Base-by-base conservation (phyloP, 1,284 basidiomycete genomes). In the Apiotrichum siamense region DNA sequence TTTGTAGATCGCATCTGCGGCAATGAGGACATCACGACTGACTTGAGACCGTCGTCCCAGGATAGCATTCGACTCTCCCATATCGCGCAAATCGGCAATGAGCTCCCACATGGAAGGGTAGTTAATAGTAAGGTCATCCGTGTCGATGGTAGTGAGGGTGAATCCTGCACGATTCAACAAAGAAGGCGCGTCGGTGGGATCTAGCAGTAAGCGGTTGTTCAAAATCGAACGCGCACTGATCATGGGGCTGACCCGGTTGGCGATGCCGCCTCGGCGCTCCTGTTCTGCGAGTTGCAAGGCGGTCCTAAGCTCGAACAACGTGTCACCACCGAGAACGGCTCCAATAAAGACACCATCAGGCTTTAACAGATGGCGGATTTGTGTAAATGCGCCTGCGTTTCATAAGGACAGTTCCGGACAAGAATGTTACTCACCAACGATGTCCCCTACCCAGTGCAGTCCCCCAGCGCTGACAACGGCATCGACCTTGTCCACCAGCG, bases 81-180 rank as follows among this genome's bases (percentile, higher is more conserved):
- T 99, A 69, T 90, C 85, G 44, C 83, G 80, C 40, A 99, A 74
- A 70, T 99, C 96, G 44, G 92, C 83, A 70, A 98, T 80, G 17
- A 99, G 80, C 71, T 98, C 96, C 84, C 87, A 97, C 80, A 97
- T 94, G 48, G 84, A 87, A 0, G 96, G 96, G 66, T 97, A 99
- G 10, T 82, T 81, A 32, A 97, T 84, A 52, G 83, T 83, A 23
- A 99, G 79, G 75, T 98, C 96, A 67, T 99, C 96, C 38, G 88
- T 83, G 65, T 99, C 96, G 26, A 98, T 88, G 0, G 96, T 97
- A 7, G 97, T 83, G 12, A 97, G 78, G 0, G 87, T 88, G 72
- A 98, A 97, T 12, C 93, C 93, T 0, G 96, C 94, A 37, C 94
- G 83, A 31, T 85, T 84, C 26, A 99, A 81, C 18, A 97, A 81